These are phyloP conservation scores for Fusarium gaditjirri DNA, from an alignment of 2,329 filamentous ascomycete species.

Conservation along the genomic window DNA sequence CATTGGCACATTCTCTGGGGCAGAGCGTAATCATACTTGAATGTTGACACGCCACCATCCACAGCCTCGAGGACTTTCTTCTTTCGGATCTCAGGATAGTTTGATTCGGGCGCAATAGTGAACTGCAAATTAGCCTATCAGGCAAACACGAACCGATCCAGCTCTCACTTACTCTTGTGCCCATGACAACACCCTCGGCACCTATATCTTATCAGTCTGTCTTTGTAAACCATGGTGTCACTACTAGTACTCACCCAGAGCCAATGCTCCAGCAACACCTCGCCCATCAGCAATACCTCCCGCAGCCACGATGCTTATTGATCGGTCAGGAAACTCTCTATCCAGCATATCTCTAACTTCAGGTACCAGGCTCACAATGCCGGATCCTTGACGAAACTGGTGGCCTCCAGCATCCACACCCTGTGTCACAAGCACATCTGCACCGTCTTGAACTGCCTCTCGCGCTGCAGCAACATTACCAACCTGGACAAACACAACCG, in stretches of 20 bases:
- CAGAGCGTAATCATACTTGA: conserved; percentile 52
- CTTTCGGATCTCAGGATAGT: conserved; percentile 54
- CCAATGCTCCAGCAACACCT: conserved; percentile 64
- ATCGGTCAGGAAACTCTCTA: conserved; percentile 48
- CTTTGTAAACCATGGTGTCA: no score
- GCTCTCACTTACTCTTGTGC: conserved; percentile 50
- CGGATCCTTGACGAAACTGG: conserved; percentile 64
- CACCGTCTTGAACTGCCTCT: conserved; percentile 58
- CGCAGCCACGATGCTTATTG: conserved; percentile 62
- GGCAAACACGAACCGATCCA: background rate
- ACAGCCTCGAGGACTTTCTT: conserved; percentile 53
- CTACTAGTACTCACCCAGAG: conserved; percentile 57
- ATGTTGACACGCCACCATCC: conserved; percentile 58
- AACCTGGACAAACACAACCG: conserved; percentile 69
- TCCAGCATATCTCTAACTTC: conserved; percentile 63
- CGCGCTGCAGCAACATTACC: conserved; percentile 68
- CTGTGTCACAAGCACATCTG: conserved; percentile 71
- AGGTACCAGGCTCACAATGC: conserved; percentile 66
- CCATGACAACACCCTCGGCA: conserved; percentile 57
- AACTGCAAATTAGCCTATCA: conserved; percentile 52
- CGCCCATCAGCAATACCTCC: conserved; percentile 69
- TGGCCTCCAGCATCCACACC: conserved; percentile 74
- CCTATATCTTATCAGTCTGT: conserved; percentile 43
- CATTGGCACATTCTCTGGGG: background rate
- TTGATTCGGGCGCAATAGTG: conserved; percentile 56